Base-by-base conservation (phyloP, 2,329 filamentous ascomycete genomes). In the Fusarium nelsonii region DNA sequence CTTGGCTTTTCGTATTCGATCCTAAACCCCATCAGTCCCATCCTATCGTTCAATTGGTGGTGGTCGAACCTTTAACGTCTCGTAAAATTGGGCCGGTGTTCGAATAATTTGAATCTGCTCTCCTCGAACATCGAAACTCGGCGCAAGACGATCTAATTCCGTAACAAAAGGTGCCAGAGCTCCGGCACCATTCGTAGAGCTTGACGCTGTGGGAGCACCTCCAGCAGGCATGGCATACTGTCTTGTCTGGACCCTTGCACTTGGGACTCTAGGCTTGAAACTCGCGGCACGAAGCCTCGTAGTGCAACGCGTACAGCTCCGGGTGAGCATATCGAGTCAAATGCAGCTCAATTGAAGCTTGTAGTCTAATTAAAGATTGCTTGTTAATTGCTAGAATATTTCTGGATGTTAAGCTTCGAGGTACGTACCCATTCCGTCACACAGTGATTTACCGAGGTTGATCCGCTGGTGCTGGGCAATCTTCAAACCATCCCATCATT, bases 81-180 rank as follows among this genome's bases (percentile, higher is more conserved):
- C 89, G 80, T 97, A 99, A 78, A 99, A 99, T 54, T 95, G 92
- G n/a, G 87, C 81, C 0, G 96, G 96, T 4, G 91, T 91, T 72
- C 90, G 87, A 14, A 99, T 80, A 20, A 99, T 91, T 12, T 87
- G 85, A 50, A 99, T 91, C 61, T 95, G 89, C 7, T 92, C 92
- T 3, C 93, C 92, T 28, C 90, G 84, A 28, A 99, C 85, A 76
- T 94, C 92, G 73, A 99, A 97, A 44, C 92, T 91, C n/a, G 96
- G 96, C 5, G 94, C 92, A 69, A 98, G 88, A 73, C 87, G 91
- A 78, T 99, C 96, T 64, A 99, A 83, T 78, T 99, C 94, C 73
- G 80, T 80, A 76, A 87, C 78, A 76, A 92, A 84, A 14, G 86
- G 84, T 28, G 84, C 83, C 58, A 88, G 76, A 72, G 84, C 78